These are phyloP conservation scores for Tricholoma terreum DNA, from an alignment of 768 basidiomycete species.

Conservation along the genomic window DNA sequence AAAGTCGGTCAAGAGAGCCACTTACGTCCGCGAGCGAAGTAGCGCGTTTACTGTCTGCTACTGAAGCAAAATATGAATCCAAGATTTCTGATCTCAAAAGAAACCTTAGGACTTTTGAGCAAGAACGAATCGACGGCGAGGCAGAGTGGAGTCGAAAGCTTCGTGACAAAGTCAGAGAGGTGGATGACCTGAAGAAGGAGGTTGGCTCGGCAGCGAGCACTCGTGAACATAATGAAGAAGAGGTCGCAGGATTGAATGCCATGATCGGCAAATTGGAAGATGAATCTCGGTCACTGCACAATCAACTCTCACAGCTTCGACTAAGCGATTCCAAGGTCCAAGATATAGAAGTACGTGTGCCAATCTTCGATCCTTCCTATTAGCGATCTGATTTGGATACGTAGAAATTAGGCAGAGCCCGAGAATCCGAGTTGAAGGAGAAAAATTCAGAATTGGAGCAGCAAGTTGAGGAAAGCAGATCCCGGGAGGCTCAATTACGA, in stretches of 20 bases:
- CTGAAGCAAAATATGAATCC: conserved; percentile 74
- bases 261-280: conserved; percentile 53
- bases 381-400: background rate
- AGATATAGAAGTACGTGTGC: conserved; percentile 61
- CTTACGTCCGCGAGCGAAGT: conserved; percentile 60
- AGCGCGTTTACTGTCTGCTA: conserved; percentile 67
- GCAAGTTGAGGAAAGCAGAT: conserved; percentile 69
- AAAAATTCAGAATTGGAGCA: conserved; percentile 56
- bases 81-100: conserved; percentile 70
- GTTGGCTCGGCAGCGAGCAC: conserved; percentile 57
- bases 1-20: conserved; percentile 41
- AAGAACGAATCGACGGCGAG: conserved; percentile 83
- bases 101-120: conserved; percentile 63
- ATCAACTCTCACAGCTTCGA: conserved; percentile 55
- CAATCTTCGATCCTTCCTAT: background rate
- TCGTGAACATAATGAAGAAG: conserved; percentile 56
- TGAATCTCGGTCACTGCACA: conserved; percentile 45
- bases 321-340: conserved; percentile 44
- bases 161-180: conserved; percentile 70
- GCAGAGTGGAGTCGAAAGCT: conserved; percentile 88
- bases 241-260: conserved; percentile 45
- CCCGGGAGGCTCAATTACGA: conserved; percentile 67
- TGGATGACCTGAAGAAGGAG: conserved; percentile 64
- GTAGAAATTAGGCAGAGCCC: conserved; percentile 35
- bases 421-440: conserved; percentile 44